phyloP scores from a whole-genome alignment of 495 filamentous ascomycete genomes.

The Penicillium riverlandense region DNA sequence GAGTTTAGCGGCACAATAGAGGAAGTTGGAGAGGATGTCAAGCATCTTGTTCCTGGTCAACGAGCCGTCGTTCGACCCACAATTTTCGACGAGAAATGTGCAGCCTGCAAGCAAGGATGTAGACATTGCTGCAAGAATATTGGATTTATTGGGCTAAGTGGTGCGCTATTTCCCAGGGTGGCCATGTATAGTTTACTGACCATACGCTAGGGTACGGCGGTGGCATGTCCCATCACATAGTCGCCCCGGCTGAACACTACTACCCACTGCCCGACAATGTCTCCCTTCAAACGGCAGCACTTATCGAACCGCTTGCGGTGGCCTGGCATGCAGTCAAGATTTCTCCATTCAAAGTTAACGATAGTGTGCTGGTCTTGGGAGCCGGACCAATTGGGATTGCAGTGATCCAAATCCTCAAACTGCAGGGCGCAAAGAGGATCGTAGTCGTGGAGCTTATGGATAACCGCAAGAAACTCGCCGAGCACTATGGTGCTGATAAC shows the following conservation, averaged over 20 bases:
- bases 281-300: slow-evolving; percentile 25
- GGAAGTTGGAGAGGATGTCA: slow-evolving; percentile 49
- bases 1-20: slow-evolving; percentile 53
- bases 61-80: slow-evolving; percentile 52
- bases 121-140: slow-evolving; percentile 53
- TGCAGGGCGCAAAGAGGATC: slow-evolving; percentile 42
- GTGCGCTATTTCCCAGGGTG: slow-evolving; percentile 5
- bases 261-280: slow-evolving; percentile 15
- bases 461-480: slow-evolving; percentile 41
- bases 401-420: slow-evolving; percentile 46
- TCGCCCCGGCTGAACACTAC: slow-evolving; percentile 23
- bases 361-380: slow-evolving; percentile 45
- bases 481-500: slow-evolving; percentile 45
- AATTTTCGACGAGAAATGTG: slow-evolving; percentile 51
- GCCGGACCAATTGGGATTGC: slow-evolving; percentile 55
- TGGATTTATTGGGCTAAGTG: slow-evolving; percentile 54
- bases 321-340: slow-evolving; percentile 54
- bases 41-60: slow-evolving; percentile 42
- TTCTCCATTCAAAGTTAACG: slow-evolving; percentile 37
- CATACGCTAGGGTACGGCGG: slow-evolving; percentile 16
- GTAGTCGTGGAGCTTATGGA: slow-evolving; percentile 45
- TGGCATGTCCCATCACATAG: slow-evolving; percentile 17
- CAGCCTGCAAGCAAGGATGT: slow-evolving; percentile 42
- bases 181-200: background rate
- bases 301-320: slow-evolving; percentile 54